Evolutionary conservation across 306 rosid genomes (phyloP), one percentile per base, ranked within the genome.

Genomic region (Alnus rubra): DNA sequence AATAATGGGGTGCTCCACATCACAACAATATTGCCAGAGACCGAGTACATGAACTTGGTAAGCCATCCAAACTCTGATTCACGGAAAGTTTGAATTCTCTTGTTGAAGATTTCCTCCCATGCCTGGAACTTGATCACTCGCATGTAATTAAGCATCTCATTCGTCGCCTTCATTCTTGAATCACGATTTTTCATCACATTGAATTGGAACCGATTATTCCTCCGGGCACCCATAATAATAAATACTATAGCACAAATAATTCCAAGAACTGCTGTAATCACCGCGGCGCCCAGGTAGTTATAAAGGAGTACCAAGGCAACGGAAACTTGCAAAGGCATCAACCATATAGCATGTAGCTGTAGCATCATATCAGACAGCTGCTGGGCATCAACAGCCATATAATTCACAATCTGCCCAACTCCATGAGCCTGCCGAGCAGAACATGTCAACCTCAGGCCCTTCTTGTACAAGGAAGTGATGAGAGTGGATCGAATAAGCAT

Each of bases 81-180:
- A 1, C 98, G 97, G 75, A 88, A 90, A 4, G 69, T 67, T 76
- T 74, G 81, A 51, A 95, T 84, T 54, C 97, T 92, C 78, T 80
- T 79, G 53, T 90, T 90, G 89, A 95, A 95, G 79, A 92, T 94
- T 15, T 95, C 90, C 74, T 95, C 98, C 98, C 98, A 95, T 9
- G 98, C 98, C 71, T 92, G 98, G 80, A 95, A 95, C 93, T 95
- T 95, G 75, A 95, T 95, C 75, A 92, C 98, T 3, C 98, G 88
- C 98, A 91, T 91, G 85, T 95, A 91, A 73, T 93, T 95, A 28
- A 95, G 96, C 96, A 91, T 88, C 93, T 95, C 98, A 73, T 92
- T 95, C 18, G 94, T 93, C 30, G 98, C 97, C 84, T 95, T 92
- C 98, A 95, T 92, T 70, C 98, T 88, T 5, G 88, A 86, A 71